Base-by-base conservation (phyloP, 805 yeast species). In the Suhomyces kilbournensis region DNA sequence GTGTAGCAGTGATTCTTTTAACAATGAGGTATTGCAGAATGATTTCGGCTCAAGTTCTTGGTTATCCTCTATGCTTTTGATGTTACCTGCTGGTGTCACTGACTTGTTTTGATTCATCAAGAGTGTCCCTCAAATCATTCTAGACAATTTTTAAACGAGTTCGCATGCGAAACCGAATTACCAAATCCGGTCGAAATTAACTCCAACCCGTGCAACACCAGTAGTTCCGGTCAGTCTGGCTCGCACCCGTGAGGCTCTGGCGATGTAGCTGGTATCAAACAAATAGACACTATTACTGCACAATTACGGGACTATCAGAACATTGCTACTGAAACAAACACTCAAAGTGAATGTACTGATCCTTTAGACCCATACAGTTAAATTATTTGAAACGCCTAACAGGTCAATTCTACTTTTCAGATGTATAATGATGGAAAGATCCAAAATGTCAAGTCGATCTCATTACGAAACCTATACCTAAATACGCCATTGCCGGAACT, bases 391-490 rank as follows among this genome's bases (percentile, higher is more conserved):
- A 34, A 8, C 39, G 9, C 19, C 19, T 25, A 34, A 34, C 14
- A 17, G 39, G 19, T 15, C 39, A n/a, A 34, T 34, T 34, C 40
- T 17, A 35, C 40, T 15, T 17, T 38, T 38, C 42, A 42, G 39
- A 30, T 48, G 44, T 44, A 44, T 47, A 55, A 48, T 49, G 59
- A 52, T 38, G 48, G 46, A n/a, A 59, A 55, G 49, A 35, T 60
- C 47, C 53, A 55, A 44, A 53, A 52, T 35, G 35, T 61, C 23
- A 52, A 46, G 40, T 44, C 56, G 28, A 51, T 61, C 12, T 56
- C 58, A 30, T 50, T 61, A 32, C 56, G 64, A 44, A 60, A 60
- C 46, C 47, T 61, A 49, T 52, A 49, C 32, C 44, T 56, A 38
- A 38, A 38, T 25, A 44, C 50, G 10, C 20, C 23, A n/a, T n/a